phyloP scores from a whole-genome alignment of 2,329 filamentous ascomycete genomes.

The Xylaria sp. region DNA sequence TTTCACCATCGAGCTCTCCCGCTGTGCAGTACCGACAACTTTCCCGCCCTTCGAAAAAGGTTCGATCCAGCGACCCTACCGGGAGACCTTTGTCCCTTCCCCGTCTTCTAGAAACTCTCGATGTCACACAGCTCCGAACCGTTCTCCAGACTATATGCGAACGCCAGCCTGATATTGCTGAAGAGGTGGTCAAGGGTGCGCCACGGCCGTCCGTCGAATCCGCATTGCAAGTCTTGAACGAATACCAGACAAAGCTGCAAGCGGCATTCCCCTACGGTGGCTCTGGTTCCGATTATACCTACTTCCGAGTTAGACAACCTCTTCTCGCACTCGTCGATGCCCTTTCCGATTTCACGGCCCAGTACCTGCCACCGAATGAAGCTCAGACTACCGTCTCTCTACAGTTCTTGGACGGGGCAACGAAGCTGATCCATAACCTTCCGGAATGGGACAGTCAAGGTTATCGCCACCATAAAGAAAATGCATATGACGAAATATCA shows the following conservation, averaged over 20 bases:
- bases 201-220: constrained; percentile 87
- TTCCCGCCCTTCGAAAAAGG: constrained; percentile 72
- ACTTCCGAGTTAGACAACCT: constrained; percentile 88
- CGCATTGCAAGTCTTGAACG: constrained; percentile 80
- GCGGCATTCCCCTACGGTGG: constrained; percentile 88
- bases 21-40: constrained; percentile 77
- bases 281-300: constrained; percentile 89
- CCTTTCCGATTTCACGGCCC: constrained; percentile 91
- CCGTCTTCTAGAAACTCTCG: constrained; percentile 93
- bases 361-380: constrained; percentile 94
- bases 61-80: constrained; percentile 71
- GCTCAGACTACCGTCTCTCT: constrained; percentile 84
- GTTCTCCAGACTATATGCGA: constrained; percentile 94
- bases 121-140: constrained; percentile 82
- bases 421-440: constrained; percentile 87
- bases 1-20: constrained; percentile 86
- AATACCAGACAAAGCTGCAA: constrained; percentile 83
- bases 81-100: constrained; percentile 67
- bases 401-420: constrained; percentile 88
- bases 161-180: constrained; percentile 83
- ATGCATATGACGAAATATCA: constrained; percentile 94
- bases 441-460: constrained; percentile 91
- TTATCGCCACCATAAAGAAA: constrained; percentile 92
- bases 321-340: constrained; percentile 86
- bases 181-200: constrained; percentile 84